Evolutionary conservation across 257 asterid genomes (phyloP), one percentile per base, ranked within the genome.

Genomic region (Solanum pinnatisectum): DNA sequence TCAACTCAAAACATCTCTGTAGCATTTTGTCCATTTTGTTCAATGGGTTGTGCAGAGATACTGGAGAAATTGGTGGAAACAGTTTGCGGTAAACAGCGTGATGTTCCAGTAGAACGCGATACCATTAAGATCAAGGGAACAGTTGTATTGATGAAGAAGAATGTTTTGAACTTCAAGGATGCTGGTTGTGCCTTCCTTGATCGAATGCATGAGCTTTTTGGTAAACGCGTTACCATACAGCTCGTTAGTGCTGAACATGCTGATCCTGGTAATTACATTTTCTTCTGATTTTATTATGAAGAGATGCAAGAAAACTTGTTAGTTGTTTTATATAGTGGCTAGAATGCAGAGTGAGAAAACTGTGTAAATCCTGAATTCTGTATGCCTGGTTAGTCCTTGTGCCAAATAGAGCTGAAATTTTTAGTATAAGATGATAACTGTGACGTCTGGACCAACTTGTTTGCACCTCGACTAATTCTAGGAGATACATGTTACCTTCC

Each of bases 81-180:
- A 37, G 83, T 87, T 42, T 87, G 89, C 13, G 89, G 89, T 8
- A 87, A 87, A 49, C 83, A 36, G 30, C 77, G 33, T 5, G 73
- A 76, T 12, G 77, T 46, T 27, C 46, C 49, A 77, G 36, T 10
- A 14, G 42, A 23, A 36, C 0, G 27, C 1, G 40, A 2, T 6
- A 16, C 33, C 36, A 83, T 16, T 85, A 93, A 92, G 94, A 93
- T 97, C 37, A 94, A 89, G 87, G 98, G 96, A 18, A 89, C 86
- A 0, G 92, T 94, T 8, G 93, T 93, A 16, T 74, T 97, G 95
- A 90, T 72, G 94, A 94, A 94, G 92, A 97, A 95, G 92, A 96
- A 92, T 78, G 89, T 88, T 10, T 27, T 92, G 94, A 97, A 93
- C 89, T 90, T 86, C 23, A 92, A 91, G 4, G 96, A 94, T 85